Conservation (phyloP, 2,329 filamentous ascomycete species). For the Hymenoscyphus occultus region DNA sequence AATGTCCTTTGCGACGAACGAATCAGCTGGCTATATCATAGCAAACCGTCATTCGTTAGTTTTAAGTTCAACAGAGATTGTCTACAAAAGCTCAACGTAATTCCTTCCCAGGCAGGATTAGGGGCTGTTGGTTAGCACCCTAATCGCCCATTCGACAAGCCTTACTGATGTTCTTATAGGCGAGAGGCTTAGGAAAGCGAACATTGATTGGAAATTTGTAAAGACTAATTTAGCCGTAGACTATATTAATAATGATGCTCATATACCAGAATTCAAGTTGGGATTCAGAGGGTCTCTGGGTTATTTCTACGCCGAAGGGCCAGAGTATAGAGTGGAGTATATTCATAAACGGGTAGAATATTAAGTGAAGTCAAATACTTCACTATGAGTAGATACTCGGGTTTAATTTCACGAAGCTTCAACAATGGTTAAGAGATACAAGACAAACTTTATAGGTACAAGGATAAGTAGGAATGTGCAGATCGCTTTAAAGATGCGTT, state of each 20-base stretch:
- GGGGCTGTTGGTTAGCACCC: background rate
- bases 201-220: background rate
- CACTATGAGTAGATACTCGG: no score
- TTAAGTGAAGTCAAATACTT: no score
- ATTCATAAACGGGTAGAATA: slow-evolving; percentile 18
- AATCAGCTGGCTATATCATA: slow-evolving; percentile 11
- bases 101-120: slow-evolving; percentile 15
- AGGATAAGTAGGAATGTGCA: no score
- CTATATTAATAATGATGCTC: no score
- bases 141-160: no score
- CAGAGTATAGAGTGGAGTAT: slow-evolving; percentile 18
- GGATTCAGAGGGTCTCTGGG: background rate
- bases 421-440: no score
- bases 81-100: slow-evolving; percentile 17
- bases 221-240: slow-evolving; percentile 6
- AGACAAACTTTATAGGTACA: no score
- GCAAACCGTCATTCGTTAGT: slow-evolving; percentile 13
- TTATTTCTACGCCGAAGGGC: slow-evolving; percentile 17
- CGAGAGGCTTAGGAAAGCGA: background rate
- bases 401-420: no score
- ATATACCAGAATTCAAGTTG: background rate
- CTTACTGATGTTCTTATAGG: slow-evolving; percentile 7
- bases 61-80: slow-evolving; percentile 17
- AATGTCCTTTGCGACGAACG: slow-evolving; percentile 20
- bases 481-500: no score